Conservation (phyloP, 1,139 yeast species). For the Nakaseomyces sp. region DNA sequence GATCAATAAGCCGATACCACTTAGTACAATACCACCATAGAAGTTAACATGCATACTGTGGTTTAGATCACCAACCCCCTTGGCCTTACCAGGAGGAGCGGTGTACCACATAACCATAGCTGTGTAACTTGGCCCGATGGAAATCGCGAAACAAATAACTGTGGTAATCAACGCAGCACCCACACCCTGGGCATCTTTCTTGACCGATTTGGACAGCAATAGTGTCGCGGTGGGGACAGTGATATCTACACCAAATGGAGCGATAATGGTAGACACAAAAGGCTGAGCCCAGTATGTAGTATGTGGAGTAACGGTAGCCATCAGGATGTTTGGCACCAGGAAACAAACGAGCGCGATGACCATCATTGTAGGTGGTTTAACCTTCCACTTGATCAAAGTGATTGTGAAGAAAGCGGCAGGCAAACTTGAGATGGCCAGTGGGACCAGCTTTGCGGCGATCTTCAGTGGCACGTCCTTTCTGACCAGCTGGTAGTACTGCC, state of each 20-base stretch:
- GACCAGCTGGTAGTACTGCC: conserved; percentile 34
- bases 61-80: neutral
- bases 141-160: conserved; percentile 52
- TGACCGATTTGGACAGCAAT: conserved; percentile 43
- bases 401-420: conserved; percentile 43
- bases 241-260: conserved; percentile 56
- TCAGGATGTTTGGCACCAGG: conserved; percentile 34
- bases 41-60: conserved; percentile 4
- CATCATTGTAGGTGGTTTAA: conserved; percentile 36
- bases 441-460: conserved; percentile 36
- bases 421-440: conserved; percentile 27
- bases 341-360: conserved; percentile 39
- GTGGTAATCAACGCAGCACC: conserved; percentile 59
- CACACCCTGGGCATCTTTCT: conserved; percentile 50
- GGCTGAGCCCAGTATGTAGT: conserved; percentile 49
- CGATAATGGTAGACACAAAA: conserved; percentile 41
- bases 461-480: conserved; percentile 33
- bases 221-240: conserved; percentile 57
- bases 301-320: conserved; percentile 40
- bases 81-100: neutral
- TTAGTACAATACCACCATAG: neutral
- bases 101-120: conserved; percentile 47
- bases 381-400: conserved; percentile 32
- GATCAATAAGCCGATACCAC: conserved; percentile 3
- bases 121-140: conserved; percentile 56